phyloP scores from a whole-genome alignment of 306 rosid genomes.

The Dalbergia cultrata region DNA sequence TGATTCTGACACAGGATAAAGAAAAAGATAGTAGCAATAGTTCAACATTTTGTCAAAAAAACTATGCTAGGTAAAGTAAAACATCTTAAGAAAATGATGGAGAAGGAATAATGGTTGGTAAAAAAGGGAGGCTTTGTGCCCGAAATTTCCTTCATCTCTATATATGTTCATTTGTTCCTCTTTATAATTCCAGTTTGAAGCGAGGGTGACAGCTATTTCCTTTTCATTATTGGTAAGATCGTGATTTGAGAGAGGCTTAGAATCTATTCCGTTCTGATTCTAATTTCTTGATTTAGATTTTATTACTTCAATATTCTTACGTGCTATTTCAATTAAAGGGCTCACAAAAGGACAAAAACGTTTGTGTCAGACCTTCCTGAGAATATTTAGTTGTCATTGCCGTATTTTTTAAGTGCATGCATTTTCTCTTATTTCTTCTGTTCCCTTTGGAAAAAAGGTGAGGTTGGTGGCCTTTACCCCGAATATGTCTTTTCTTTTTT shows the following conservation, averaged over 20 bases:
- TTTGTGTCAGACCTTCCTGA: conserved; percentile 24
- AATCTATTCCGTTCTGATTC: conserved; percentile 57
- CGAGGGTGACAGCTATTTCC: conserved; percentile 41
- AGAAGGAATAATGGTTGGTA: conserved; percentile 40
- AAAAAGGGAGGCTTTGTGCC: conserved; percentile 43
- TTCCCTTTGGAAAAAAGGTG: conserved; percentile 14
- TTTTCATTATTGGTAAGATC: conserved; percentile 57
- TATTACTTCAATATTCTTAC: conserved; percentile 19
- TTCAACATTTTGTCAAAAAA: neutral
- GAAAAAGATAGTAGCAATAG: neutral
- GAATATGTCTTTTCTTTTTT: conserved; percentile 1
- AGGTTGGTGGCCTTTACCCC: conserved; percentile 5
- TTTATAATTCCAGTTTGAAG: conserved; percentile 27
- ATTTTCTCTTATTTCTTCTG: conserved; percentile 28
- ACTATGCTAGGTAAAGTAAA: conserved; percentile 30
- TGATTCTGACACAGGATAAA: conserved; percentile 6
- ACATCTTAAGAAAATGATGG: conserved; percentile 22
- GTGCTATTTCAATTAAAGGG: conserved; percentile 23
- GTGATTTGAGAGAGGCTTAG: conserved; percentile 51
- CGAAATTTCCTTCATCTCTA: conserved; percentile 15
- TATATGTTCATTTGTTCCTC: conserved; percentile 20
- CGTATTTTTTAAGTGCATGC: conserved; percentile 33
- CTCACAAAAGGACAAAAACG: conserved; percentile 33
- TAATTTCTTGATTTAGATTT: conserved; percentile 47
- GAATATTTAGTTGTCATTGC: conserved; percentile 46